Conservation (phyloP, 2,329 filamentous ascomycete genomes). For the Nannizziopsis barbatae region DNA sequence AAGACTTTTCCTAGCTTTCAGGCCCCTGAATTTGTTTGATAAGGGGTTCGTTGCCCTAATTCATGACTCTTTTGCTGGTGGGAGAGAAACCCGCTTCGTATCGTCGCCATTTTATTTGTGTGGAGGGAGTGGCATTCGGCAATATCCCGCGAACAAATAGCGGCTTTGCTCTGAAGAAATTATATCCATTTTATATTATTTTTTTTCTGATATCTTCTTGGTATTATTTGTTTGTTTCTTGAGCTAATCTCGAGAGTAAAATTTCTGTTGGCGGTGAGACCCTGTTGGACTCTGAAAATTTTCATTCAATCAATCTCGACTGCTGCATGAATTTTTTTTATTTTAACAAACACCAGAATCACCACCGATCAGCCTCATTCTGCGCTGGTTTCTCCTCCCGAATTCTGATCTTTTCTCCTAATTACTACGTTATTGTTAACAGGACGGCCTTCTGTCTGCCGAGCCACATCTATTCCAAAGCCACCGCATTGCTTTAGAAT, state of each 20-base stretch:
- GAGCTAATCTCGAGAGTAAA: background rate
- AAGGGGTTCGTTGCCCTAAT: too few species aligned
- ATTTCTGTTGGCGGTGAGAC: slow-evolving; percentile 9
- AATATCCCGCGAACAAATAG: too few species aligned
- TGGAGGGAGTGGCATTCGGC: too few species aligned
- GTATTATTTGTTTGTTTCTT: slow-evolving; percentile 1
- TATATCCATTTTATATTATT: too few species aligned
- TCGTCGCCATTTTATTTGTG: too few species aligned
- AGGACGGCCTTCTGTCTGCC: background rate
- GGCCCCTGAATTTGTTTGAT: too few species aligned
- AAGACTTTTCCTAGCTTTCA: too few species aligned
- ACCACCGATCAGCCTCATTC: slow-evolving; percentile 8
- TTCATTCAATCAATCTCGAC: background rate
- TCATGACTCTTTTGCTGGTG: too few species aligned
- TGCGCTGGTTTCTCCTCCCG: slow-evolving; percentile 1
- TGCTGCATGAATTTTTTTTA: background rate
- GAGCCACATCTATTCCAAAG: background rate
- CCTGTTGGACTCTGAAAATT: slow-evolving; percentile 2
- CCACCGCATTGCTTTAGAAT: slow-evolving; percentile 6
- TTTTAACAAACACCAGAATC: background rate
- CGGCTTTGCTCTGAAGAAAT: too few species aligned
- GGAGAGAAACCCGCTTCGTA: too few species aligned
- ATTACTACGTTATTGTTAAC: background rate
- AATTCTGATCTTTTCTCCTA: background rate
- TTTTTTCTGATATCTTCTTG: background rate